Evolutionary conservation across 768 basidiomycete genomes (phyloP).

Genomic region (Strobilomyces echinocephalus): DNA sequence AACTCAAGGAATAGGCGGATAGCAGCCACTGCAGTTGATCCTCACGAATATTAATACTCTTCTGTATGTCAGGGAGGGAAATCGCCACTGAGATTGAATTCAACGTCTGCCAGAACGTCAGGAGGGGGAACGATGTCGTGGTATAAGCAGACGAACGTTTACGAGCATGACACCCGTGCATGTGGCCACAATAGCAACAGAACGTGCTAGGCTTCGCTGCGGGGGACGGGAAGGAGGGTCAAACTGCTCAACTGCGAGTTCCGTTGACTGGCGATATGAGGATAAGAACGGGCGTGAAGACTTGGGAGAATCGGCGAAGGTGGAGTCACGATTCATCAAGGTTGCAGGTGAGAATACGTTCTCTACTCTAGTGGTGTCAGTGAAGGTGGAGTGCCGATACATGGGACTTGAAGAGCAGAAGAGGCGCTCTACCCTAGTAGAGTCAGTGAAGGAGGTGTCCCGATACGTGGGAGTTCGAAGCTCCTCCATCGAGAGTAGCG

Average conservation of each 20-base stretch:
- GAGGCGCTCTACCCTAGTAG: too few relatives aligned
- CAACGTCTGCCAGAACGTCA: conserved; percentile 24
- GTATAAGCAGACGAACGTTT: conserved; percentile 24
- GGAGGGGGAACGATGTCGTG: neutral
- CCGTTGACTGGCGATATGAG: neutral
- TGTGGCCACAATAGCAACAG: conserved; percentile 14
- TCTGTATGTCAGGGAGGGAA: conserved; percentile 48
- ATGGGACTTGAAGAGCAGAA: too few relatives aligned
- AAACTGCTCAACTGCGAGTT: neutral
- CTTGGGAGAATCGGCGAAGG: neutral
- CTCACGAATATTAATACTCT: conserved; percentile 44
- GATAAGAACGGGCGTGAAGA: neutral
- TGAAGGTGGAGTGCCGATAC: too few relatives aligned
- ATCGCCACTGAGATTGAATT: conserved; percentile 44
- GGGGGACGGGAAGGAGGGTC: neutral
- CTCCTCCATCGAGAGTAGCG: too few relatives aligned
- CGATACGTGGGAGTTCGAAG: too few relatives aligned
- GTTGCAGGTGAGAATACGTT: too few relatives aligned
- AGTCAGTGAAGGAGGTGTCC: too few relatives aligned
- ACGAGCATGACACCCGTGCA: conserved; percentile 39
- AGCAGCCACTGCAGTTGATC: conserved; percentile 61
- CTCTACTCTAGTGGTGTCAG: too few relatives aligned
- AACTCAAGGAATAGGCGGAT: conserved; percentile 64
- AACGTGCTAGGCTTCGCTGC: neutral
- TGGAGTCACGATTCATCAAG: too few relatives aligned